Conservation (phyloP, 352 stramenopile species). For the Phytophthora ohioensis region DNA sequence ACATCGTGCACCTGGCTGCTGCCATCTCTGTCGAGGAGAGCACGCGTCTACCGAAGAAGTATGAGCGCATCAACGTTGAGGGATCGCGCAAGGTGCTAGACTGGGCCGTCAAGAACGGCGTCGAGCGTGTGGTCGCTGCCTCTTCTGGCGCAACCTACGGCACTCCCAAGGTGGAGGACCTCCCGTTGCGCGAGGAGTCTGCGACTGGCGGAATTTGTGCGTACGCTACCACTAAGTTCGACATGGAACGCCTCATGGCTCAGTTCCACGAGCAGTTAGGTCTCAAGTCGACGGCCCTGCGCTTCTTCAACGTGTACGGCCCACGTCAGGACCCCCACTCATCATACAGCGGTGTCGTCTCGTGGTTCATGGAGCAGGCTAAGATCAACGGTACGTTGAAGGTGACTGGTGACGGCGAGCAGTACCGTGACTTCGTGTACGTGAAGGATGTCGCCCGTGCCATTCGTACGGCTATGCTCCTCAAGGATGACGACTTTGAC, state of each 20-base stretch:
- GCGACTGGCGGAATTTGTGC: constrained; percentile 79
- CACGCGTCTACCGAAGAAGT: constrained; percentile 83
- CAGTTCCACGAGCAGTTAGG: constrained; percentile 71
- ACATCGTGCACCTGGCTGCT: constrained; percentile 79
- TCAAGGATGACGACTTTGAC: constrained; percentile 70
- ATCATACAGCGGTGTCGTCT: constrained; percentile 82
- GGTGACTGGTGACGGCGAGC: constrained; percentile 75
- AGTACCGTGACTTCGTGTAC: constrained; percentile 86
- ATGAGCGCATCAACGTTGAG: constrained; percentile 83
- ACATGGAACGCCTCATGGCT: constrained; percentile 82
- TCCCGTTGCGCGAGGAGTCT: constrained; percentile 72
- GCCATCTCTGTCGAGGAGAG: constrained; percentile 88
- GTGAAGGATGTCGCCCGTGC: constrained; percentile 83
- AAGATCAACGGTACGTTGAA: constrained; percentile 84
- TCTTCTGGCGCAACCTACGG: constrained; percentile 82
- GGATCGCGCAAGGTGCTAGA: constrained; percentile 81
- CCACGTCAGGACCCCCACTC: constrained; percentile 84
- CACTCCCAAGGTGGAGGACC: constrained; percentile 61
- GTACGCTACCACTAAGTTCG: constrained; percentile 85
- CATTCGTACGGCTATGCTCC: constrained; percentile 81
- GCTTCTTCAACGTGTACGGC: constrained; percentile 88
- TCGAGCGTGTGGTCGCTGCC: constrained; percentile 80
- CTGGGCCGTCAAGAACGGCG: constrained; percentile 73
- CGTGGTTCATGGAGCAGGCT: constrained; percentile 87
- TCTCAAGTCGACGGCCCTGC: constrained; percentile 74